Conservation (phyloP, 2,329 filamentous ascomycete genomes). For the Penicillium sp. region DNA sequence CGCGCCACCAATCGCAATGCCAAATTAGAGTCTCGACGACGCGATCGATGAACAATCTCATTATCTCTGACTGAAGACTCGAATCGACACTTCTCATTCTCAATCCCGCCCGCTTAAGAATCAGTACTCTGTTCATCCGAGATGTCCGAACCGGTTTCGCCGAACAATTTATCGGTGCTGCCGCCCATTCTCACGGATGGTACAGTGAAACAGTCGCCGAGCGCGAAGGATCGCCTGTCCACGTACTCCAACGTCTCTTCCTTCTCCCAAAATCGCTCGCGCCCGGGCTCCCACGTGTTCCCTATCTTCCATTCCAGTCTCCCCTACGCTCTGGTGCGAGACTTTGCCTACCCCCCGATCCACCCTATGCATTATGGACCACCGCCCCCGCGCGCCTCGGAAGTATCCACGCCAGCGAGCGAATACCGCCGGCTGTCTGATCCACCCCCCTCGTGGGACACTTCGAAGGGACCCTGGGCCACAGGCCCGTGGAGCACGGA, state of each 20-base stretch:
- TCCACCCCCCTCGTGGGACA: constrained; percentile 69
- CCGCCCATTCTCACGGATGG: constrained; percentile 54
- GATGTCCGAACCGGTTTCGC: constrained; percentile 36
- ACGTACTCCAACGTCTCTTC: constrained; percentile 74
- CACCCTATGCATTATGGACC: constrained; percentile 94
- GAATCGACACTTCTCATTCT: constrained; percentile 18
- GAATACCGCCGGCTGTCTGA: constrained; percentile 81
- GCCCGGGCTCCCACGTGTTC: constrained; percentile 77
- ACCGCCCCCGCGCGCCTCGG: constrained; percentile 69
- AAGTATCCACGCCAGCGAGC: constrained; percentile 79
- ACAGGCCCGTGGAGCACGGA: constrained; percentile 48
- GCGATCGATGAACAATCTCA: constrained; percentile 24
- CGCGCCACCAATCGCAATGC: constrained; percentile 33
- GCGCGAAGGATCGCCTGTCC: constrained; percentile 76
- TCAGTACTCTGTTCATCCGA: constrained; percentile 27
- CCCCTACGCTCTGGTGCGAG: constrained; percentile 83
- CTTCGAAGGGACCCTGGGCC: constrained; percentile 58
- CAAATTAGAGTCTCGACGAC: constrained; percentile 30
- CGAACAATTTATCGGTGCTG: constrained; percentile 33
- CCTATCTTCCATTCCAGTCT: constrained; percentile 82
- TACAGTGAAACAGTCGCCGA: constrained; percentile 66
- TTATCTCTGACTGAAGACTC: constrained; percentile 19
- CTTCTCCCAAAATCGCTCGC: constrained; percentile 59
- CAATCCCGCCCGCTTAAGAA: constrained; percentile 12
- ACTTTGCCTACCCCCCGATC: constrained; percentile 83